Percentiles rank a stretch among this genome's conserved stretches.
These are phyloP conservation scores for Yamadazyma siamensis DNA, from an alignment of 1,139 yeast genomes.

Conservation along the genomic window DNA sequence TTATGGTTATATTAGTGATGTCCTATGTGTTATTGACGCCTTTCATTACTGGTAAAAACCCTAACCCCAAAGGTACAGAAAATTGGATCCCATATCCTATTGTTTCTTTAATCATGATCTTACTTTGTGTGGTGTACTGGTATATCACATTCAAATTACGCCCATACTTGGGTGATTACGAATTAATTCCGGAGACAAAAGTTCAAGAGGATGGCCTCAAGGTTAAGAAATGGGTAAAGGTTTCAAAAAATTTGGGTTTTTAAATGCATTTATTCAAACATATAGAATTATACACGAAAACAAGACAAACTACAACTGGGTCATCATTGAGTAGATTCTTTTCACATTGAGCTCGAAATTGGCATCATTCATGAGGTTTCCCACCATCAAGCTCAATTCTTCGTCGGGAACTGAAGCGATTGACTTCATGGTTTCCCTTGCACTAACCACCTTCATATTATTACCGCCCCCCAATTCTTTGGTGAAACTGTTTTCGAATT, in stretches of 20 bases:
- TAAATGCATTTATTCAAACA: not conserved
- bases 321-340: not conserved
- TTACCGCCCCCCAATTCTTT: no score
- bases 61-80: conserved; percentile 42
- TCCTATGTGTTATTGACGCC: conserved; percentile 46
- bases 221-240: conserved; percentile 47
- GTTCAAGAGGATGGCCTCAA: conserved; percentile 52
- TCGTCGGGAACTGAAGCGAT: not conserved
- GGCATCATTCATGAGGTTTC: not conserved
- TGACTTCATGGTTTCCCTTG: no score
- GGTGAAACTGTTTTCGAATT: no score
- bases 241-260: conserved; percentile 2
- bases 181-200: conserved; percentile 33
- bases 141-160: conserved; percentile 38
- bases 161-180: conserved; percentile 45
- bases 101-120: conserved; percentile 32
- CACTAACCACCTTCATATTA: no score
- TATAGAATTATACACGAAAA: no score
- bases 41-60: conserved; percentile 34
- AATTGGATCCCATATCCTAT: conserved; percentile 53
- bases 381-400: not conserved
- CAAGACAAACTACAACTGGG: no score
- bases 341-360: not conserved
- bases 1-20: conserved; percentile 36
- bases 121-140: conserved; percentile 47